These are phyloP conservation scores for Metschnikowia cerradonensis DNA, from an alignment of 805 yeast genomes.

Conservation along the genomic window DNA sequence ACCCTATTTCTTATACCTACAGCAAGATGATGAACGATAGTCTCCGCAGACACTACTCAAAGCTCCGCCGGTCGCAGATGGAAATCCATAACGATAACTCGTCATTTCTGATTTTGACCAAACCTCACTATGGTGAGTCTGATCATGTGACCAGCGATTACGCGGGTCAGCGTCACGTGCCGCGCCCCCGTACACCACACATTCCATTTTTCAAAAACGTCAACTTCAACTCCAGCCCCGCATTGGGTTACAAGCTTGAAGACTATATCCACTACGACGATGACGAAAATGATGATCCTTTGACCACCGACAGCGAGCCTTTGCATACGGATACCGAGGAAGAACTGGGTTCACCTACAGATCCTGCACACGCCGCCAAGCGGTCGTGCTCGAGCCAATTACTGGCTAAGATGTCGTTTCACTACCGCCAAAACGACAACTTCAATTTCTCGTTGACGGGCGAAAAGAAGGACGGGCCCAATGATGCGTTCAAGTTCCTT, in stretches of 20 bases:
- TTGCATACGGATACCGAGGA: conserved; percentile 16
- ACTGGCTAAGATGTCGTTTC: conserved; percentile 32
- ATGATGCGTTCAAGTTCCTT: conserved; percentile 31
- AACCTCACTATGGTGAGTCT: not conserved
- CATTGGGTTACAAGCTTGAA: conserved; percentile 26
- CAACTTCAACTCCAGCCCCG: conserved; percentile 29
- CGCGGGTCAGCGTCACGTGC: not conserved
- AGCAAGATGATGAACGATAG: conserved; percentile 38
- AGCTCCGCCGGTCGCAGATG: conserved; percentile 25
- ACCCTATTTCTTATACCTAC: conserved; percentile 27
- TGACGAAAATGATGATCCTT: conserved; percentile 6
- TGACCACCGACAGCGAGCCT: conserved; percentile 12
- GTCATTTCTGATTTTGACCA: conserved; percentile 28
- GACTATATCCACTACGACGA: conserved; percentile 36
- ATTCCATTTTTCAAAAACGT: conserved; percentile 38
- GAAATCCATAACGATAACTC: conserved; percentile 33
- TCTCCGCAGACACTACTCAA: conserved; percentile 30
- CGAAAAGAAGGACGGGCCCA: conserved; percentile 14
- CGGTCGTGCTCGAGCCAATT: not conserved
- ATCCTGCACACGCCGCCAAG: conserved; percentile 2
- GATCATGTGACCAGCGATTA: not conserved
- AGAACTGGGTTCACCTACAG: conserved; percentile 10
- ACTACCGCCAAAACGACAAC: conserved; percentile 35
- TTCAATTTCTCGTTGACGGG: conserved; percentile 30
- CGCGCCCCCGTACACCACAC: conserved; percentile 10